Base-by-base conservation (phyloP, 176 grass and related monocot genomes). In the Cymbopogon citratus region DNA sequence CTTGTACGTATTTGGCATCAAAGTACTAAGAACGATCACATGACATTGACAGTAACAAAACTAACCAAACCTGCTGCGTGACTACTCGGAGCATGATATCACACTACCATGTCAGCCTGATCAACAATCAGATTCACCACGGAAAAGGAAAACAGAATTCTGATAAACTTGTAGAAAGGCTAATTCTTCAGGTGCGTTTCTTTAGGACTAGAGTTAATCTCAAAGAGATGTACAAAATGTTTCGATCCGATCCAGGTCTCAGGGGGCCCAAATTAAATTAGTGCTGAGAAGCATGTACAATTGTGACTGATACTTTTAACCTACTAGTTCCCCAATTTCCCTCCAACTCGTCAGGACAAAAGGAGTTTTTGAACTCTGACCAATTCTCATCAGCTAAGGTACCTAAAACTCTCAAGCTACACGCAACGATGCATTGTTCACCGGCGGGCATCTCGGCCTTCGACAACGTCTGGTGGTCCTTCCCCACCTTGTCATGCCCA, bases 391-490 rank as follows among this genome's bases (percentile, higher is more conserved):
- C 69, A 90, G 69, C 67, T 73, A 86, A 51, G 34, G 34, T 60
- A 46, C 71, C 81, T 88, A 87, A 68, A 83, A 71, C 75, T 69
- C 41, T 74, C 79, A 92, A 48, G 64, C 63, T 84, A 85, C 62
- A 78, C 44, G 82, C 84, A 87, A 70, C 9, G 73, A 74, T 31
- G 86, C 31, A 78, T 69, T 81, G 85, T 86, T 92, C 18, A 40
- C 48, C 2, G 90, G 75, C 1, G 84, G 78, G 27, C 79, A 90
- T 81, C 92, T 92, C 51, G 72, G 87, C 49, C 90, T 74, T 44
- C 89, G 81, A 80, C 92, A 94, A 5, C 92, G 85, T 36, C 92
- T 87, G 38, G 89, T 94, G 43, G 90, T 94, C 74, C 87, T 89
- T 80, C 92, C 92, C 92, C 92, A 94, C 31, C 87, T 88, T 9